Base-by-base conservation (phyloP, 495 filamentous ascomycete genomes). In the Trichodelitschia bisporula region DNA sequence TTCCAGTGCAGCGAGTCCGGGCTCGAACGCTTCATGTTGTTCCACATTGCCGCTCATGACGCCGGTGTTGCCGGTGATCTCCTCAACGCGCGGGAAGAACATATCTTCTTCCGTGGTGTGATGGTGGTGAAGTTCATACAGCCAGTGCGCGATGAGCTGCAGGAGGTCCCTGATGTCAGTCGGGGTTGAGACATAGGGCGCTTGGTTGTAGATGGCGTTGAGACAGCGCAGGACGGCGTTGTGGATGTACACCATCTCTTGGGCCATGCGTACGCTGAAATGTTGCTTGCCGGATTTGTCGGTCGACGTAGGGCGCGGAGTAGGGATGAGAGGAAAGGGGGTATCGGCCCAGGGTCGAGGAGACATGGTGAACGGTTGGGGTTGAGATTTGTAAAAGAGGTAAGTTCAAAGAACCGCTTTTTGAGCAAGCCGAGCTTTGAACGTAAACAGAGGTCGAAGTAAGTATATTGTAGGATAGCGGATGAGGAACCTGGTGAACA, bases 201-300 rank as follows among this genome's bases (percentile, higher is more conserved):
- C 34, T 37, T 39, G 37, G 4, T 26, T 26, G 24, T 31, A 39
- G 28, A 39, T 30, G 15, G 27, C 29, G 34, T 39, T 39, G 18
- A 39, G 33, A 20, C 35, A 33, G 16, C 37, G 37, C 15, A 39
- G 8, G 24, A 39, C 26, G 35, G 20, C 16, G 28, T 39, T 39
- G 35, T 39, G 37, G 14, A 28, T 28, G 17, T 19, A 19, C 18
- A 28, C 19, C 37, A 39, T 39, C 18, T 39, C 37, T 16, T 20
- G 28, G 27, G 34, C 35, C 14, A 39, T 32, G 9, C 6, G 9
- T 9, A 29, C 16, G 15, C 9, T 6, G 6, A 9, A 8, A 29
- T 29, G 27, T 15, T 9, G 6, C 6, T 16, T 29, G 9, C 16
- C 6, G 15, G 15, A 16, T 15, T 8, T 15, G 27, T 29, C 27